Base-by-base conservation (phyloP, 1,284 basidiomycete genomes). In the Apiotrichum domesticum region DNA sequence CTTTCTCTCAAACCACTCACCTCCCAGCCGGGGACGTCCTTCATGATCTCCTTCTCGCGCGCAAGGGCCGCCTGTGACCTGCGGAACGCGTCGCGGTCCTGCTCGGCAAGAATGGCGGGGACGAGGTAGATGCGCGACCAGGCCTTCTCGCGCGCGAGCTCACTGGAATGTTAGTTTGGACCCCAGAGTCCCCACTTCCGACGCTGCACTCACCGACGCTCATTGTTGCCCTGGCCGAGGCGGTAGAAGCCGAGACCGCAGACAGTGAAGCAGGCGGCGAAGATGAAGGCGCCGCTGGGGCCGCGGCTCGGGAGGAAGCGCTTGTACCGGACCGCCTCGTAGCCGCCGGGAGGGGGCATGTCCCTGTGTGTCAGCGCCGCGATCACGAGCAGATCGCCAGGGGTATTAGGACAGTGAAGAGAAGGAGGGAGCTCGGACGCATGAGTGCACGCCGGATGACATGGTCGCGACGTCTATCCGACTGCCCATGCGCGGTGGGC, bases 101-200 rank as follows among this genome's bases (percentile, higher is more conserved):
- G 86, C 77, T 98, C 94, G 49, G 94, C 94, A 64, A 94, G 82
- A 47, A 96, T 82, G 59, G 98, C 76, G 14, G 95, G 95, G 44
- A 95, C 88, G 47, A 98, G 83, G 80, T 98, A 85, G 72, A 99
- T 95, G 64, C 95, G 84, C 62, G 93, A 91, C 95, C 95, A 98
- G 46, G 86, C 85, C 77, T 89, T 87, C 80, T 99, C 95, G 65
- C 96, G 84, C 75, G 87, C 81, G 52, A 99, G 82, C 80, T 98
- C 95, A 77, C 95, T 98, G 75, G n/a, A 14, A n/a, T 14, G 43
- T 56, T 52, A 59, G 58, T 40, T 2, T 42, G 2, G n/a, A 42
- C 11, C 11, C 11, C 41, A 42, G 6, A 42, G 37, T 39, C 44
- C 21, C 44, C 9, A 11, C 13, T 32, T 10, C 44, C 5, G 0